Conservation (phyloP, 768 basidiomycete genomes). For the Phanerochaete sordida region DNA sequence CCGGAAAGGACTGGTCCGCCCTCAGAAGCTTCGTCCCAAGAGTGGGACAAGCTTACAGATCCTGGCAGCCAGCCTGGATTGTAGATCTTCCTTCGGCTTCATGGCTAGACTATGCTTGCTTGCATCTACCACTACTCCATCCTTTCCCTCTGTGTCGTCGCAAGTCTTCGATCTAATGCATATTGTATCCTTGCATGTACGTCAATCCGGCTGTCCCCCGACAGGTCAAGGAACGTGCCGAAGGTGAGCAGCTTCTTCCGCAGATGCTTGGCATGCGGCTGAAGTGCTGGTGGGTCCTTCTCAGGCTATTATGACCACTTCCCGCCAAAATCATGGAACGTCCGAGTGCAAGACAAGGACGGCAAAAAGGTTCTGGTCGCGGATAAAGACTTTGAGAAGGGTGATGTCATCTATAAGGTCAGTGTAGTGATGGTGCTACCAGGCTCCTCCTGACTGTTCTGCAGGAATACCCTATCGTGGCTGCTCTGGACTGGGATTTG, state of each 20-base stretch:
- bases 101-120: slow-evolving; percentile 29
- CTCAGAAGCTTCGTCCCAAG: slow-evolving; percentile 85
- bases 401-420: slow-evolving; percentile 79
- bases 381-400: slow-evolving; percentile 62
- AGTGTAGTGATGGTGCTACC: not conserved
- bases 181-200: slow-evolving; percentile 30
- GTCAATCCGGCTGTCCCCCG: slow-evolving; percentile 4
- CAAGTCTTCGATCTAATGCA: slow-evolving; percentile 58
- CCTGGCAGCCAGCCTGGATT: slow-evolving; percentile 44
- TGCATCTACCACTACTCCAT: slow-evolving; percentile 8
- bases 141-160: slow-evolving; percentile 15
- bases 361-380: slow-evolving; percentile 47
- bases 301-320: slow-evolving; percentile 76
- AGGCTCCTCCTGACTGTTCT: not conserved
- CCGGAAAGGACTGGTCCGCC: slow-evolving; percentile 65
- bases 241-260: slow-evolving; percentile 59
- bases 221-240: slow-evolving; percentile 62
- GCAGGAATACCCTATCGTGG: slow-evolving; percentile 73
- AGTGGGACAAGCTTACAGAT: slow-evolving; percentile 87
- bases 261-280: not conserved
- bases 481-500: slow-evolving; percentile 70
- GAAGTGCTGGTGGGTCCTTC: slow-evolving; percentile 21
- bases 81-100: slow-evolving; percentile 22
- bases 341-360: slow-evolving; percentile 44
- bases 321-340: slow-evolving; percentile 71